These are phyloP conservation scores for Syzygium malaccense DNA, from an alignment of 441 rosid species.

Conservation along the genomic window DNA sequence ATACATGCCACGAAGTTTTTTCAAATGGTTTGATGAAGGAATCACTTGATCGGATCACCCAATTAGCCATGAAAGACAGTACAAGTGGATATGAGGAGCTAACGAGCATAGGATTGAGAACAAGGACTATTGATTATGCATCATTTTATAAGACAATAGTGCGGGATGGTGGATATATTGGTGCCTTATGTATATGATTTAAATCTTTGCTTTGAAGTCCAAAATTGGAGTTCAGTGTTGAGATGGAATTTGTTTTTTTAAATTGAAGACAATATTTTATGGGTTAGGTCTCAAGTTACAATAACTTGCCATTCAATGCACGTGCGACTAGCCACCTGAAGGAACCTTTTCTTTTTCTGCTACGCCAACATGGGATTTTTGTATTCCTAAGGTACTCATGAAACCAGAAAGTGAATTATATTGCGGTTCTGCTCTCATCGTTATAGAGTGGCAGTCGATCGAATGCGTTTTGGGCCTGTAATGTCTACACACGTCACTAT, in stretches of 20 bases:
- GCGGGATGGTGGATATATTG: background rate
- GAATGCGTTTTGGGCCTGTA: background rate
- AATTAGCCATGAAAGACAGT: conserved; percentile 17
- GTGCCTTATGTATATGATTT: background rate
- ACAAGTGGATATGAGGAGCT: background rate
- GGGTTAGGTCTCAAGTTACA: background rate
- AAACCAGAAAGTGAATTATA: too few species aligned
- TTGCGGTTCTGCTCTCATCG: background rate
- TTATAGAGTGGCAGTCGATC: background rate
- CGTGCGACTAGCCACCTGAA: background rate
- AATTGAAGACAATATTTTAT: background rate
- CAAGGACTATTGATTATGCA: background rate
- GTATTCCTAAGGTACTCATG: background rate
- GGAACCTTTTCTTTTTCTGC: background rate
- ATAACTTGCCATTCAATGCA: background rate
- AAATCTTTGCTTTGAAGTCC: conserved; percentile 26
- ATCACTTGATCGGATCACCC: conserved; percentile 17
- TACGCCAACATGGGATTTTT: background rate
- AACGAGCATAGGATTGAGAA: background rate
- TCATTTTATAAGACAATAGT: background rate
- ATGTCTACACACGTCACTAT: background rate
- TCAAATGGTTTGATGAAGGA: conserved; percentile 24
- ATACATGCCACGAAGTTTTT: conserved; percentile 17
- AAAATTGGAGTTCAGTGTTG: background rate
- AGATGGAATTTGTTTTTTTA: background rate